Base-by-base conservation (phyloP, 805 yeast genomes). In the Kregervanrija fluxuum region DNA sequence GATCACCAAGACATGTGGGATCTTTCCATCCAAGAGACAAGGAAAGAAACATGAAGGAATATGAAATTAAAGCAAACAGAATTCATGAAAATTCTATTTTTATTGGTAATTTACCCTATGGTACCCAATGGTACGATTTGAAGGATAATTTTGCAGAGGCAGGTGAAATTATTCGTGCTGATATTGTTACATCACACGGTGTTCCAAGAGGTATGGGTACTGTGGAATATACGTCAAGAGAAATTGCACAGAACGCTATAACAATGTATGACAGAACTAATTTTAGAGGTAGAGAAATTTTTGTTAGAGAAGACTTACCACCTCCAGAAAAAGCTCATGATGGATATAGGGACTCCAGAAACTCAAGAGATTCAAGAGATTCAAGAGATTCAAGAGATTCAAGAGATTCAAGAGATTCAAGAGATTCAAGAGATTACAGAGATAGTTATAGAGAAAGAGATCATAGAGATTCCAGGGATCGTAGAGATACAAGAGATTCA, bases 161-260 rank as follows among this genome's bases (percentile, higher is more conserved):
- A 35, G 89, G 89, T 37, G 75, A 71, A 30, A 83, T 89, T 43
- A 72, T 81, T 15, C 75, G 86, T 51, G 95, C 96, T 3, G 96
- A 89, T 61, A 82, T 90, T 43, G 82, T 88, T 38, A 80, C 82
- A 2, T 73, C 77, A 48, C 77, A 82, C 54, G 95, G 95, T 45
- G 83, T 83, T 56, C 82, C 88, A 58, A 73, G 91, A 66, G 95
- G 95, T 50, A 84, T 83, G 91, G 91, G 90, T 35, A 86, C 95
- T 17, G 96, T 89, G 36, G 96, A 89, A 63, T 90, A 82, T 56
- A 69, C 79, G 11, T 69, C 69, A 46, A 71, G 71, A 48, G 80
- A 74, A 13, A 83, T 79, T 45, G 96, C 87, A 5, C 73, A 70
- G 39, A 71, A 68, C 17, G 96, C 96, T 11, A 86, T 89, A 55